Base-by-base conservation (phyloP, 306 rosid species). In the Pterocarpus santalinus region DNA sequence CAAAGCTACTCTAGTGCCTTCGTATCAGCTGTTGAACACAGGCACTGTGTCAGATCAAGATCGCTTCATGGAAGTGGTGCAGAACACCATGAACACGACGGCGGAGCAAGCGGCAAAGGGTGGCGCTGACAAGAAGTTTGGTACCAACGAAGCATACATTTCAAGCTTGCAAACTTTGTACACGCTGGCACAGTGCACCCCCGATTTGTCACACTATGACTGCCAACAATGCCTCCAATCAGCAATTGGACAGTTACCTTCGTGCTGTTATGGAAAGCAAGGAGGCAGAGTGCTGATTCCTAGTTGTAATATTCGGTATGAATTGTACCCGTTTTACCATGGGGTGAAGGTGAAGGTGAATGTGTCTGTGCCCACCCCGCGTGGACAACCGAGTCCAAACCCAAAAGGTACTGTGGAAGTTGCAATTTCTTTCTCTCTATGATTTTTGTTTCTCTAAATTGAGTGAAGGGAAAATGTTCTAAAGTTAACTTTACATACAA, bases 141-240 rank as follows among this genome's bases (percentile, higher is more conserved):
- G 55, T 1, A 80, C 90, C 0, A 73, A 80, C 14, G 61, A 77
- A 76, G 75, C 58, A 1, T 65, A 80, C 2, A 34, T 83, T 14
- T 39, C 78, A 0, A 36, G 22, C 7, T 80, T 61, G 9, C 72
- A 66, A 32, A 80, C 44, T 2, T 7, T 87, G 33, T 77, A 81
- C 56, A 72, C 81, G 69, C 73, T 87, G 9, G 84, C 56, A 4
- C 87, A 83, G 76, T 87, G 90, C 67, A 84, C 83, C 8, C 87
- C 86, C 1, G 85, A 72, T 66, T 68, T 80, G 62, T 81, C 76
- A 1, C 6, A 11, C n/a, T 2, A 28, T 6, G 67, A 16, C 7
- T 86, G 89, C 32, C 30, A 43, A 2, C 2, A n/a, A 16, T 83
- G 85, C 51, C 82, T 86, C 2, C 15, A 15, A 56, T 8, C 3